Percentiles rank a stretch among this genome's conserved stretches.
These are phyloP conservation scores for Gryganskiella cystojenkinii DNA, from an alignment of 192 early-diverging fungal genomes.

Conservation along the genomic window DNA sequence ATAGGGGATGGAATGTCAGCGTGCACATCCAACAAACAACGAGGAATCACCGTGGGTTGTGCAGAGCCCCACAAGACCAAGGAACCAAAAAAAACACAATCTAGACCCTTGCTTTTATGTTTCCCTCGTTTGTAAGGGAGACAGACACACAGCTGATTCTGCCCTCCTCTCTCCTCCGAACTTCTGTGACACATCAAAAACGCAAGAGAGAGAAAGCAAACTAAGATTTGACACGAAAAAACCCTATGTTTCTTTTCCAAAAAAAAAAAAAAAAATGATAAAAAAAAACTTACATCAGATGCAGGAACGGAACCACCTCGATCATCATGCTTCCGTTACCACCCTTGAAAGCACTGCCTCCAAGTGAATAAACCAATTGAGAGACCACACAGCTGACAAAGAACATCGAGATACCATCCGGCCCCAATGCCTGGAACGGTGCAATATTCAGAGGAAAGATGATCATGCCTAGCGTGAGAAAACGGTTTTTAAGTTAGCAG, in stretches of 20 bases:
- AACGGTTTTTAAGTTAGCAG: neutral
- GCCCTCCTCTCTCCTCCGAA: too few relatives aligned
- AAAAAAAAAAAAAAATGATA: neutral
- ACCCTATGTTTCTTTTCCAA: neutral
- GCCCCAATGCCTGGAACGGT: slow-evolving; percentile 75
- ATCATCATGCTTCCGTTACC: slow-evolving; percentile 93
- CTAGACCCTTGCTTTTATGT: too few relatives aligned
- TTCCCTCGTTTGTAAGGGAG: neutral
- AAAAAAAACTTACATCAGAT: slow-evolving; percentile 70
- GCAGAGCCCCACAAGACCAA: too few relatives aligned
- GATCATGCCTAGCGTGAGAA: slow-evolving; percentile 70
- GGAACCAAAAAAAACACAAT: neutral
- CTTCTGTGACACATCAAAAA: too few relatives aligned
- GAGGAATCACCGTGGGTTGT: too few relatives aligned
- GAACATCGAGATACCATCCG: slow-evolving; percentile 96
- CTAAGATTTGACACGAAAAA: slow-evolving; percentile 1
- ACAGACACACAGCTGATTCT: too few relatives aligned
- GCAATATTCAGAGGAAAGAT: slow-evolving; percentile 87
- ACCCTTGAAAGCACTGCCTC: slow-evolving; percentile 91
- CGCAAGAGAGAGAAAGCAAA: neutral
- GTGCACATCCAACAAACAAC: too few relatives aligned
- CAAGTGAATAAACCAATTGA: slow-evolving; percentile 78
- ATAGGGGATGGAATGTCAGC: too few relatives aligned
- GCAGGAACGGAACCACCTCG: slow-evolving; percentile 90
- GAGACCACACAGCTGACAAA: slow-evolving; percentile 80